Conservation (phyloP, 2,329 filamentous ascomycete species). For the Cladorrhinum sp. region DNA sequence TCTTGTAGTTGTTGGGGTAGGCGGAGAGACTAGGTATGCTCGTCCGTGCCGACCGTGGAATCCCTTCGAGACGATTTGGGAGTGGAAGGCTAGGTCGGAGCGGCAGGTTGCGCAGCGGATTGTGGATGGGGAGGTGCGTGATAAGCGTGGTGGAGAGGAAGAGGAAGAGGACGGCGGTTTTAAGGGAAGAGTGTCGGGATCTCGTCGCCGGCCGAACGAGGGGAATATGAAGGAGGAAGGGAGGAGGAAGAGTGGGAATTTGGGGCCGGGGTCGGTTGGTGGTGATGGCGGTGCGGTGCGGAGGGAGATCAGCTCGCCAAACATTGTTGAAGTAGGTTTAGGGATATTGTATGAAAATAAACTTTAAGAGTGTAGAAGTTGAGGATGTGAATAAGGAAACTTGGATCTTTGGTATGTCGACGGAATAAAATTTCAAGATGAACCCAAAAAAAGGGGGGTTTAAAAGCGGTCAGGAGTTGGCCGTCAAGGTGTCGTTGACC, state of each 20-base stretch:
- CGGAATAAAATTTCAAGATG: no score
- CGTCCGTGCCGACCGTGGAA: constrained; percentile 65
- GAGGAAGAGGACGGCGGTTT: background rate
- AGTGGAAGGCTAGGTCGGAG: constrained; percentile 57
- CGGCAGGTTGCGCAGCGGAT: constrained; percentile 59
- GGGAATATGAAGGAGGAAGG: constrained; percentile 27
- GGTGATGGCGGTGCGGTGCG: background rate
- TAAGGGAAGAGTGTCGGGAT: constrained; percentile 1
- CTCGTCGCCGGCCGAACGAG: constrained; percentile 23
- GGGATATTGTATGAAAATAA: no score
- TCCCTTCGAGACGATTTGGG: constrained; percentile 62
- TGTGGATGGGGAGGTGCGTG: constrained; percentile 49
- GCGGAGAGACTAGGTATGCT: constrained; percentile 53
- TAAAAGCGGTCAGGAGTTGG: no score
- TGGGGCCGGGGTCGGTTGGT: constrained; percentile 7
- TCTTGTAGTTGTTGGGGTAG: constrained; percentile 13
- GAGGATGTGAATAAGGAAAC: no score
- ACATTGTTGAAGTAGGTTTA: background rate
- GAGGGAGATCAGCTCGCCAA: background rate
- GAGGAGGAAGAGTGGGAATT: constrained; percentile 29
- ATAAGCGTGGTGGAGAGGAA: constrained; percentile 30
- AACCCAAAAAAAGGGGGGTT: no score
- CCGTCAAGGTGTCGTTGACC: no score
- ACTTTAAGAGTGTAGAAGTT: no score
- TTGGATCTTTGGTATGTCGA: no score